These are phyloP conservation scores for Backusella australiensis DNA, from an alignment of 192 early-diverging fungal genomes.

Conservation along the genomic window DNA sequence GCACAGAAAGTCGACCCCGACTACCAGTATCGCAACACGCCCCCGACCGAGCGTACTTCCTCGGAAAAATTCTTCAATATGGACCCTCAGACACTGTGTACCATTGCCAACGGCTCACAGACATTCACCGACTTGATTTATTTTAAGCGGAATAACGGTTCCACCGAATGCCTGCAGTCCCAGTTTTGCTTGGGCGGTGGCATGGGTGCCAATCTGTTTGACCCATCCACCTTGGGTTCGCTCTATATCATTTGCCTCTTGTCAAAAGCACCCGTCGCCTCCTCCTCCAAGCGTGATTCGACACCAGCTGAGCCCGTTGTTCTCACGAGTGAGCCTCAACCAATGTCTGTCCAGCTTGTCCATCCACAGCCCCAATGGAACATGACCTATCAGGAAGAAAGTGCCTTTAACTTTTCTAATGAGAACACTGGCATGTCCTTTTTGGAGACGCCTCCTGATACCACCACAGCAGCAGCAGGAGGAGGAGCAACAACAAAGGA, in stretches of 20 bases:
- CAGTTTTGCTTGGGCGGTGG: slow-evolving; percentile 55
- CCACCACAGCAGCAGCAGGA: not conserved
- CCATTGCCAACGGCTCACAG: slow-evolving; percentile 37
- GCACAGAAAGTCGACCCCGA: slow-evolving; percentile 22
- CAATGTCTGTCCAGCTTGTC: not conserved
- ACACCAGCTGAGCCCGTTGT: not conserved
- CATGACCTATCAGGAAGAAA: slow-evolving; percentile 1
- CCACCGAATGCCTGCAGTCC: slow-evolving; percentile 39
- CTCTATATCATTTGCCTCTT: slow-evolving; percentile 42
- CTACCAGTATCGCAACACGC: slow-evolving; percentile 4
- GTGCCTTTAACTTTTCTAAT: not conserved
- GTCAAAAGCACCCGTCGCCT: not conserved
- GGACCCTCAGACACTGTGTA: slow-evolving; percentile 18
- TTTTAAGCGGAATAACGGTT: slow-evolving; percentile 40
- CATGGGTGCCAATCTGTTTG: slow-evolving; percentile 44
- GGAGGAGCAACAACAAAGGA: not conserved
- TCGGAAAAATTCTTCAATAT: slow-evolving; percentile 33
- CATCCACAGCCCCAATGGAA: not conserved
- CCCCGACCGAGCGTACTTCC: slow-evolving; percentile 21
- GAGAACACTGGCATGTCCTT: not conserved
- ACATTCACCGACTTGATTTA: slow-evolving; percentile 45
- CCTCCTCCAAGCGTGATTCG: not conserved
- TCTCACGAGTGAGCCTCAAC: not conserved
- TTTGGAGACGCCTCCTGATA: not conserved
- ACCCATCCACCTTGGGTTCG: slow-evolving; percentile 39